A percentile compares a stretch with the other conserved stretches of the same genome.
Evolutionary conservation across 352 stramenopile species (phyloP).

Genomic region (Phytophthora boehmeriae): DNA sequence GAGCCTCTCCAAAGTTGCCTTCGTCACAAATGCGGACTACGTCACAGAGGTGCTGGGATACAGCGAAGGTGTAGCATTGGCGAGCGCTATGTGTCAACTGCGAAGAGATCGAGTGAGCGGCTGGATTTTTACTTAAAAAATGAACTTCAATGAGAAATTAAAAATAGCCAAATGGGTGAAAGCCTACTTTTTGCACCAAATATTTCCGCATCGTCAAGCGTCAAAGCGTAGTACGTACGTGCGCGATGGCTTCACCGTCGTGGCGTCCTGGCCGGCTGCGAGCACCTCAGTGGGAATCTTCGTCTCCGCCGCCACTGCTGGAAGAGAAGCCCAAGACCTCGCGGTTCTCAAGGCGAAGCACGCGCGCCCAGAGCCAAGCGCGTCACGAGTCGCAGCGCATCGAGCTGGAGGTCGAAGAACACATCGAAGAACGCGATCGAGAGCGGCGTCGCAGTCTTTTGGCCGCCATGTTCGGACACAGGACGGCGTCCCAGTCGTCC

Average conservation of each 20-base stretch:
- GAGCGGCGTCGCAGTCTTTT: slow-evolving; percentile 29
- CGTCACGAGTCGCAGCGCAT: slow-evolving; percentile 18
- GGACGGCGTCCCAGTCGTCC: slow-evolving; percentile 15
- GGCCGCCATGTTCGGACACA: slow-evolving; percentile 30
- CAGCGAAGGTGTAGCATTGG: no score
- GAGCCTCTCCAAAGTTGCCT: no score
- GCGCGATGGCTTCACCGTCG: slow-evolving; percentile 27
- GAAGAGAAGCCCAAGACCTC: slow-evolving; percentile 26
- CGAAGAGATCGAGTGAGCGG: no score
- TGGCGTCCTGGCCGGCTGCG: not conserved
- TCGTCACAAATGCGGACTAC: no score
- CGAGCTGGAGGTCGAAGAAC: slow-evolving; percentile 41
- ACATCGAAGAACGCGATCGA: slow-evolving; percentile 28
- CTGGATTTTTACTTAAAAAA: no score
- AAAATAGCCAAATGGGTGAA: slow-evolving; percentile 20
- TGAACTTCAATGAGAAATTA: slow-evolving; percentile 10
- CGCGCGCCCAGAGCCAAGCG: not conserved
- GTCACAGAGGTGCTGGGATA: no score
- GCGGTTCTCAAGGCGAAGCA: slow-evolving; percentile 24
- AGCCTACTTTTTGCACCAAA: slow-evolving; percentile 5
- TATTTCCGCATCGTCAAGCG: not conserved
- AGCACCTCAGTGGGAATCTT: slow-evolving; percentile 5
- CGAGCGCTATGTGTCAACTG: no score
- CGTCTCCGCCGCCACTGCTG: slow-evolving; percentile 29
- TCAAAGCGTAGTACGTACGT: not conserved